Conservation (phyloP, 2,329 filamentous ascomycete species). For the Aureobasidium zeae region DNA sequence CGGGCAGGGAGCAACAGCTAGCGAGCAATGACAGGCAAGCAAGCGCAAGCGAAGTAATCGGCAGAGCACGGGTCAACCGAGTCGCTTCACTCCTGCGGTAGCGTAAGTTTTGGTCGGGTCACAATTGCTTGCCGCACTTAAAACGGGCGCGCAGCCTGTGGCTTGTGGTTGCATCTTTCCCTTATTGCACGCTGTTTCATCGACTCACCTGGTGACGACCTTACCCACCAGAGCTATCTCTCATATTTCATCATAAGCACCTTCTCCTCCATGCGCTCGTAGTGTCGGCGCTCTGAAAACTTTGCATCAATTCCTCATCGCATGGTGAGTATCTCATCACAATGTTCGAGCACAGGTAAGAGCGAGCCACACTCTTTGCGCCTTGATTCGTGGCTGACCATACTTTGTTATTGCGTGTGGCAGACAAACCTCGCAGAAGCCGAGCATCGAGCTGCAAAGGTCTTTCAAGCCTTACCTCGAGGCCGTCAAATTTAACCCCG, state of each 20-base stretch:
- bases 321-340: slow-evolving; percentile 7
- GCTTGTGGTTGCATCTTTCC: slow-evolving; percentile 14
- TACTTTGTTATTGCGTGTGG: slow-evolving; percentile 15
- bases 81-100: slow-evolving; percentile 12
- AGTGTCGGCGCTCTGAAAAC: neutral
- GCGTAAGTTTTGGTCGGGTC: slow-evolving; percentile 10
- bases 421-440: slow-evolving; percentile 74
- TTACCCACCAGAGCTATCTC: slow-evolving; percentile 3
- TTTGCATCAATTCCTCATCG: neutral
- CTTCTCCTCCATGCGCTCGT: slow-evolving; percentile 5
- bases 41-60: slow-evolving; percentile 14
- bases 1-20: neutral
- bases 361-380: slow-evolving; percentile 8
- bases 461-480: slow-evolving; percentile 79
- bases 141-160: slow-evolving; percentile 14
- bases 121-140: slow-evolving; percentile 11
- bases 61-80: slow-evolving; percentile 8
- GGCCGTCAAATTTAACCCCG: slow-evolving; percentile 41
- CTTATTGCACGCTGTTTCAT: slow-evolving; percentile 15
- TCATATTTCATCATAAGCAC: slow-evolving; percentile 5
- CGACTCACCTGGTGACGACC: slow-evolving; percentile 11
- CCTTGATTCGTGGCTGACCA: slow-evolving; percentile 13
- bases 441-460: slow-evolving; percentile 72
- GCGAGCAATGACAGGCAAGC: slow-evolving; percentile 5
- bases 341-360: slow-evolving; percentile 15